Base-by-base conservation (phyloP, 305 asterid species). In the Ajuga reptans region DNA sequence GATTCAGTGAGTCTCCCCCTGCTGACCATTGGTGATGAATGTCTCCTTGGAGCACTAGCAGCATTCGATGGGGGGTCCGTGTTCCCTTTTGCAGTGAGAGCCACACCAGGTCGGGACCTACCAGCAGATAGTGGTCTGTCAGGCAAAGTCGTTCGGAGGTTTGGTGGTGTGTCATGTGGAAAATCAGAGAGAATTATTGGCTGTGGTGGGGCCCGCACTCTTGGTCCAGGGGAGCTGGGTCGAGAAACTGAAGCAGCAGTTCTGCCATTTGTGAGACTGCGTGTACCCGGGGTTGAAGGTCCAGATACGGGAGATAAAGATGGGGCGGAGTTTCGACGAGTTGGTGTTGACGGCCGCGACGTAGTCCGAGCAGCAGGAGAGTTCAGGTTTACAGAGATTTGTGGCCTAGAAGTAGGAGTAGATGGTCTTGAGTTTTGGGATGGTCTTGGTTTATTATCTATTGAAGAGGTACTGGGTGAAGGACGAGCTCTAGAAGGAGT, bases 331-430 rank as follows among this genome's bases (percentile, higher is more conserved):
- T 69, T 86, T 72, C 95, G 89, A 58, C 95, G 95, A 43, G 91
- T 87, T 68, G 99, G 99, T 37, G 99, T 93, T 68, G 96, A 93
- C 68, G 99, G 93, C 83, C 97, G 83, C 7, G 99, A 89, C 66
- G 85, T 68, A 66, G 89, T 69, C 60, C 92, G 84, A 69, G 80
- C 24, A 71, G 84, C 75, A 47, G 88, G 84, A 56, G 95, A 72
- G 74, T 46, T 87, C 66, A 77, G 31, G 72, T 79, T 84, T 53
- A 83, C 82, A 10, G 96, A 69, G 51, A 82, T 73, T 72, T 85
- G 97, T 59, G 96, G 78, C 84, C 97, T 82, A 34, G 99, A 87
- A 64, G 82, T 89, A 69, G 99, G 99, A 78, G 99, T 93, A 80
- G 99, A 91, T 69, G 99, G 97, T 75, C 99, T 86, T 16, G 97